phyloP scores from a whole-genome alignment of 2,329 filamentous ascomycete genomes.

The Pyrenophora tritici-repentis region DNA sequence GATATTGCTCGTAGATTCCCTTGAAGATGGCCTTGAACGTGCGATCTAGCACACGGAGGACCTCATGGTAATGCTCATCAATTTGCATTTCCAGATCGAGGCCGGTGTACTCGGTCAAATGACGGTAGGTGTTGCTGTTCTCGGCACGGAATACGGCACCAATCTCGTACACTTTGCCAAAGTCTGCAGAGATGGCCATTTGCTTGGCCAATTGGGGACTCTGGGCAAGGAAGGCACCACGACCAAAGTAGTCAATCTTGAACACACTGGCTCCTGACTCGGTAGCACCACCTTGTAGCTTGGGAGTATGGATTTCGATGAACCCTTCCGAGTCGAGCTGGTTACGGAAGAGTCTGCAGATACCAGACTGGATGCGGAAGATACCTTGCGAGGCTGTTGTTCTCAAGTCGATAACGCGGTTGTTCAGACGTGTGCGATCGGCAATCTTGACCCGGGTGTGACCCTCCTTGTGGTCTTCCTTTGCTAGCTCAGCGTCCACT shows the following conservation, averaged over 20 bases:
- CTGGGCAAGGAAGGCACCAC: conserved; percentile 85
- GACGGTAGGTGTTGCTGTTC: conserved; percentile 93
- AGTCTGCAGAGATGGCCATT: conserved; percentile 88
- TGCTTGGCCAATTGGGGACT: conserved; percentile 92
- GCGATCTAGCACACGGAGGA: conserved; percentile 75
- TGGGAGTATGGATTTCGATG: conserved; percentile 92
- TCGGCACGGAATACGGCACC: conserved; percentile 91
- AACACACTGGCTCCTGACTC: conserved; percentile 93
- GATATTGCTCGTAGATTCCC: conserved; percentile 70
- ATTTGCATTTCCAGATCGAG: conserved; percentile 93
- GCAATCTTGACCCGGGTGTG: conserved; percentile 65
- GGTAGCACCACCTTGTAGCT: conserved; percentile 85
- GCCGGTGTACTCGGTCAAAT: conserved; percentile 93
- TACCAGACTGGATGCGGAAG: conserved; percentile 82
- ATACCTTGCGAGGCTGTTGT: conserved; percentile 86
- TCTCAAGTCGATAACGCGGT: conserved; percentile 81
- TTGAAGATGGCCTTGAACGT: conserved; percentile 81
- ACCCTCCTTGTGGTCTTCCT: conserved; percentile 61
- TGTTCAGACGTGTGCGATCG: conserved; percentile 74
- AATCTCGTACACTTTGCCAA: conserved; percentile 86
- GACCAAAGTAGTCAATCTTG: conserved; percentile 87
- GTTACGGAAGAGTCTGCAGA: conserved; percentile 78
- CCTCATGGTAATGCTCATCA: conserved; percentile 86
- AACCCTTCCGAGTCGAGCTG: conserved; percentile 77
- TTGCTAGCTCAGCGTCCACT: conserved; percentile 56